Evolutionary conservation across 2,329 filamentous ascomycete species (phyloP).

Genomic region (Penicillium sp.): DNA sequence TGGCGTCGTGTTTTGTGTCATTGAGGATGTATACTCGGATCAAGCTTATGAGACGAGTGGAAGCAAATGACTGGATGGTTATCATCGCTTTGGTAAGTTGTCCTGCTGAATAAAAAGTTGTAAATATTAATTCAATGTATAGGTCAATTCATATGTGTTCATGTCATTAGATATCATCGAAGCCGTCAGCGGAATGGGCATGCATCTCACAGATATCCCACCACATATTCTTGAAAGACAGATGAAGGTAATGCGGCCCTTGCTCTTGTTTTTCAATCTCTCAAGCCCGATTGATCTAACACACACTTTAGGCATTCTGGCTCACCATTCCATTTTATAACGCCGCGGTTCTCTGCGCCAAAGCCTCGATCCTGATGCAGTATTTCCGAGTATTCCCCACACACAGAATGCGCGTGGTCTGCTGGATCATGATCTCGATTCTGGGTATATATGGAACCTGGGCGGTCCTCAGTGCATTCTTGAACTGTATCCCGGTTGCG

Average conservation of each 20-base stretch:
- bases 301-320: constrained; percentile 36
- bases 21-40: constrained; percentile 36
- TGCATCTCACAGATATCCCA: constrained; percentile 35
- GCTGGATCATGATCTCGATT: constrained; percentile 39
- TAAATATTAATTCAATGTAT: neutral
- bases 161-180: constrained; percentile 39
- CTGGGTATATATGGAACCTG: constrained; percentile 38
- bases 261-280: no score
- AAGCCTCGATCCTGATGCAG: constrained; percentile 52
- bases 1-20: constrained; percentile 33
- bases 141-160: constrained; percentile 37
- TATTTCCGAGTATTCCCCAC: constrained; percentile 50
- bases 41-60: constrained; percentile 33
- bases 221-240: constrained; percentile 30
- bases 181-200: constrained; percentile 38
- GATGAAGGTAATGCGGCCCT: constrained; percentile 30
- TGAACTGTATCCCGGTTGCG: constrained; percentile 39
- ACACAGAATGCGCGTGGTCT: constrained; percentile 35
- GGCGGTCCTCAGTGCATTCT: constrained; percentile 38
- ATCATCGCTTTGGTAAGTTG: constrained; percentile 33
- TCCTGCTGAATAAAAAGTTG: neutral
- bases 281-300: neutral
- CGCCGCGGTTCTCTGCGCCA: constrained; percentile 42
- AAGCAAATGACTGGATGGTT: constrained; percentile 41
- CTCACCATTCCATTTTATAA: constrained; percentile 43